Percentiles rank a stretch among this genome's conserved stretches.
phyloP scores from a whole-genome alignment of 129 eudicot genomes.

The Dittrichia graveolens region DNA sequence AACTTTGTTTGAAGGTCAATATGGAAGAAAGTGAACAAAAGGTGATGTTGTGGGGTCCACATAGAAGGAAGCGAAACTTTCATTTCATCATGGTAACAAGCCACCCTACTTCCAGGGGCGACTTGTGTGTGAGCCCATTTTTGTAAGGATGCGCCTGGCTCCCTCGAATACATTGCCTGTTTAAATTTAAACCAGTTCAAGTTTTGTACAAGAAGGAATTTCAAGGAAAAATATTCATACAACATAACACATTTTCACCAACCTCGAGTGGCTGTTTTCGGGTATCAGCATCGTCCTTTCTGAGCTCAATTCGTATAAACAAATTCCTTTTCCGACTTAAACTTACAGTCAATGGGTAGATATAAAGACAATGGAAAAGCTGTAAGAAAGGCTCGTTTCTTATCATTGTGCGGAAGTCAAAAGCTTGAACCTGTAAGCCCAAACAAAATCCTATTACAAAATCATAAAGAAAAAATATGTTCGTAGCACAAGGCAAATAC shows the following conservation, averaged over 20 bases:
- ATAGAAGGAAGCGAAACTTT: conserved; percentile 90
- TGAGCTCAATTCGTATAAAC: conserved; percentile 90
- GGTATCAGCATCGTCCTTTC: conserved; percentile 86
- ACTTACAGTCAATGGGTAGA: conserved; percentile 91
- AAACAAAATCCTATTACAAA: conserved; percentile 18
- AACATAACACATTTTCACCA: conserved; percentile 24
- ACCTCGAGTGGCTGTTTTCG: conserved; percentile 88
- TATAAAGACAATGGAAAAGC: conserved; percentile 96
- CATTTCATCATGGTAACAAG: conserved; percentile 93
- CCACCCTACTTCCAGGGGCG: conserved; percentile 92
- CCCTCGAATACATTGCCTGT: conserved; percentile 91
- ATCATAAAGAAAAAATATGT: background rate
- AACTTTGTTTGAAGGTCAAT: conserved; percentile 95
- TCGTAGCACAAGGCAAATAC: conserved; percentile 1
- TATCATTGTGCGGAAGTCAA: conserved; percentile 90
- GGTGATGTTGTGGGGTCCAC: conserved; percentile 95
- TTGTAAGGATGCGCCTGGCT: conserved; percentile 71
- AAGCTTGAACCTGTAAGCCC: conserved; percentile 79
- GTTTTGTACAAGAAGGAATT: conserved; percentile 4
- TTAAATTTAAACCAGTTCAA: conserved; percentile 17
- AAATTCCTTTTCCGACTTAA: conserved; percentile 90
- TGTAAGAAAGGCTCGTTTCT: conserved; percentile 98
- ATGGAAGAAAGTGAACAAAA: conserved; percentile 90
- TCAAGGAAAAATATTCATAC: background rate
- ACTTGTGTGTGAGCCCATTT: conserved; percentile 93